Evolutionary conservation across 2,329 filamentous ascomycete genomes (phyloP).

Genomic region (Cytospora schulzeri): DNA sequence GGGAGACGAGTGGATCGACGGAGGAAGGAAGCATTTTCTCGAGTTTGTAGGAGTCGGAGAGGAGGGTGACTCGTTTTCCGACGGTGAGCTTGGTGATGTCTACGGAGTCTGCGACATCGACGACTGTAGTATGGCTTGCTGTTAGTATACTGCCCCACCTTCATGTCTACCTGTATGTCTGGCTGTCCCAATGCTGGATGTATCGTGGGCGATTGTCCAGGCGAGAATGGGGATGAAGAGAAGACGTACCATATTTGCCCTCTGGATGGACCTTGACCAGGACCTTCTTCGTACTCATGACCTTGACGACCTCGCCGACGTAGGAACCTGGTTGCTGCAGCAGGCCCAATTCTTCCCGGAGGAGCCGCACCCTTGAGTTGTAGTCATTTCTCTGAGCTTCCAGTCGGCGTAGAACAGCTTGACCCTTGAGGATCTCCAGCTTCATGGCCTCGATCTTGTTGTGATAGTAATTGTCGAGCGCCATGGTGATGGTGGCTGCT

Average conservation of each 20-base stretch:
- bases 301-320: constrained; percentile 99
- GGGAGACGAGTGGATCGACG: constrained; percentile 94
- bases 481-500: constrained; percentile 65
- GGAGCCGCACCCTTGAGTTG: constrained; percentile 93
- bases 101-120: constrained; percentile 92
- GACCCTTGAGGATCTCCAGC: constrained; percentile 99
- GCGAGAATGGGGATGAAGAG: neutral
- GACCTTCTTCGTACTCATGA: constrained; percentile 99
- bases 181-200: neutral
- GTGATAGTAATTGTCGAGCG: constrained; percentile 98
- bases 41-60: constrained; percentile 97
- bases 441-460: constrained; percentile 99
- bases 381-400: constrained; percentile 99
- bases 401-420: constrained; percentile 89
- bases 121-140: constrained; percentile 61
- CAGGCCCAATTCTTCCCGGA: constrained; percentile 92
- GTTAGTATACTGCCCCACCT: constrained; percentile 27
- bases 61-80: constrained; percentile 93
- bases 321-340: constrained; percentile 97
- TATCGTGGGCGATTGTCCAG: neutral
- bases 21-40: constrained; percentile 98
- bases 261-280: constrained; percentile 98
- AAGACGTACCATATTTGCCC: constrained; percentile 90
- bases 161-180: neutral
- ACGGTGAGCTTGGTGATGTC: constrained; percentile 95